Base-by-base conservation (phyloP, 345 rosid genomes). In the Brassica rapa region DNA sequence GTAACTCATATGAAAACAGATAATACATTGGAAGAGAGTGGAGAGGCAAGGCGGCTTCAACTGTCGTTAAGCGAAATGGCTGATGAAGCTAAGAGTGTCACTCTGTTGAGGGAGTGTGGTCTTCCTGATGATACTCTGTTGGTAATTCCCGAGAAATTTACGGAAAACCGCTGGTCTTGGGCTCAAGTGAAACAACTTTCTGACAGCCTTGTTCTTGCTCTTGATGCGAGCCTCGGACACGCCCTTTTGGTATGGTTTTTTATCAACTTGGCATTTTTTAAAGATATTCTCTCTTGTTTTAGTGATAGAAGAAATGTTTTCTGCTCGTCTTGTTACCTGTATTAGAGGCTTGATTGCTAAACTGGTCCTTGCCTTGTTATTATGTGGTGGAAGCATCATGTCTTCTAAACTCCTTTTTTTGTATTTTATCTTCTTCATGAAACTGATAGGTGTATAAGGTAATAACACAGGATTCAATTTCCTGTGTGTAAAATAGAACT, bases 201-300 rank as follows among this genome's bases (percentile, higher is more conserved):
- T 61, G 82, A 84, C 77, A 82, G 88, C 80, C 91, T 95, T 82
- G 87, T 95, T 76, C 85, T 90, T 66, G 96, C 97, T 79, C 99
- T 95, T 75, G 98, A 95, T 87, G 98, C 98, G 59, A 91, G 98
- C 86, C 83, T 95, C 65, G 98, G 92, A 57, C 97, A 95, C 86
- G 90, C 99, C 33, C 90, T 93, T 71, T 81, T 95, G 98, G 99
- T 95, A 87, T 84, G 97, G 82, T 64, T 35, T 63, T 16, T 76
- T 27, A 51, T 24, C 72, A 70, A 70, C 41, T 64, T 75, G 21
- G 3, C 68, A 55, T 56, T 56, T 66, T 24, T 7, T 8, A 19
- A 68, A 37, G 16, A 62, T 62, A 61, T 29, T 6, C 9, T 62
- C 49, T 27, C 60, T 68, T 7, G 49, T 62, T 62, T 51, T 57